Percentiles rank a stretch among this genome's conserved stretches.
Conservation (phyloP, 371 early-diverging fungal species). For the Mortierella sp. region DNA sequence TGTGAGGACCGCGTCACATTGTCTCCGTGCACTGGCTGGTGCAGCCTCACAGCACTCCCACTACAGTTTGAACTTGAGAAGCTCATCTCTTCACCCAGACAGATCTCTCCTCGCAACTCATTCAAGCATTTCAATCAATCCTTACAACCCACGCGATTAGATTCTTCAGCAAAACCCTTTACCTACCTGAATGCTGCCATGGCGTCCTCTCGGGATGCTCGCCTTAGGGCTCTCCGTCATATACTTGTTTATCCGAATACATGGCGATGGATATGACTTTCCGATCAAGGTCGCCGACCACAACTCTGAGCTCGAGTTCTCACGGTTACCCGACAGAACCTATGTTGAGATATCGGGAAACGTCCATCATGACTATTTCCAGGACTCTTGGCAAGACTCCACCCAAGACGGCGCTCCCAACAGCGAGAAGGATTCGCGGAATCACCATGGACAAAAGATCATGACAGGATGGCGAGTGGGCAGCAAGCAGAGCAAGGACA, state of each 20-base stretch:
- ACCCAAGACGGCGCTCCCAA: background rate
- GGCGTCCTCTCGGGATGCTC: conserved; percentile 52
- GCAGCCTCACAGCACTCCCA: no score
- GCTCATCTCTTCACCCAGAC: no score
- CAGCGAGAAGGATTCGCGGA: background rate
- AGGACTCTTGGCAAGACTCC: background rate
- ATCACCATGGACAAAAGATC: conserved; percentile 19
- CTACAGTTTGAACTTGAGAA: no score
- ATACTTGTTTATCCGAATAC: conserved; percentile 46
- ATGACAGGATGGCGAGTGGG: conserved; percentile 1
- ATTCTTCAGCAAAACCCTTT: no score
- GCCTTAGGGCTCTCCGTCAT: conserved; percentile 42
- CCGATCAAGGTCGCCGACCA: conserved; percentile 17
- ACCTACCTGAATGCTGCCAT: conserved; percentile 29
- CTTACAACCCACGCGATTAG: background rate
- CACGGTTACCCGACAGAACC: conserved; percentile 14
- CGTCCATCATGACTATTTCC: conserved; percentile 17
- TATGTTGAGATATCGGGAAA: conserved; percentile 29
- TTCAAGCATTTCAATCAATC: no score
- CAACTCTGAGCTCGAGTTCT: conserved; percentile 15
- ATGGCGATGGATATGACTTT: conserved; percentile 47
- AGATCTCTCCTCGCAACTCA: no score
- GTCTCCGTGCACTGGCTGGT: no score
- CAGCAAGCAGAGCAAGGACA: background rate
- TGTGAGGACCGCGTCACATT: no score